A percentile compares a stretch with the other conserved stretches of the same genome.
These are phyloP conservation scores for Camelina sativa DNA, from an alignment of 345 rosid genomes.

Conservation along the genomic window DNA sequence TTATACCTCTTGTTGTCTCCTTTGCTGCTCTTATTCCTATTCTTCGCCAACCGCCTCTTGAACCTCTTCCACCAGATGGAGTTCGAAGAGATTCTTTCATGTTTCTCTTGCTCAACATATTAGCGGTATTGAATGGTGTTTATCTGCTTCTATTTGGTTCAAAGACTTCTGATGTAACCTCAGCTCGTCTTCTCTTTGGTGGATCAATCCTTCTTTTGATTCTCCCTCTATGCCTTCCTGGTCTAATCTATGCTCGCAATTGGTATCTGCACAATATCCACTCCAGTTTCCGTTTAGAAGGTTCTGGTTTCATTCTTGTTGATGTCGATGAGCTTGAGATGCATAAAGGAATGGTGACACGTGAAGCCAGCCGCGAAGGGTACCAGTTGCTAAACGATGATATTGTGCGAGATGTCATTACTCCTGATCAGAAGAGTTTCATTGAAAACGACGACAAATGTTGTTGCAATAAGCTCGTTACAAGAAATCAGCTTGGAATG, in stretches of 20 bases:
- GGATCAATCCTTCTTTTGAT: slow-evolving; percentile 78
- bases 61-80: slow-evolving; percentile 74
- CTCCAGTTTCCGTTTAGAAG: slow-evolving; percentile 62
- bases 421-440: slow-evolving; percentile 41
- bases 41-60: slow-evolving; percentile 82
- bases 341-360: slow-evolving; percentile 64
- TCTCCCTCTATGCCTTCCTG: slow-evolving; percentile 78
- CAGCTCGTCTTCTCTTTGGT: slow-evolving; percentile 60
- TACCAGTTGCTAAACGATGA: slow-evolving; percentile 42
- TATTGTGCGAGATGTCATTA: slow-evolving; percentile 11
- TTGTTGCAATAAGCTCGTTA: slow-evolving; percentile 56
- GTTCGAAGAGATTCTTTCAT: slow-evolving; percentile 72
- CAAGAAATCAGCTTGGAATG: slow-evolving; percentile 60
- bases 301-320: slow-evolving; percentile 75
- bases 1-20: slow-evolving; percentile 67
- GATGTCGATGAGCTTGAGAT: slow-evolving; percentile 84
- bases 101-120: slow-evolving; percentile 71
- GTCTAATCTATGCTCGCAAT: slow-evolving; percentile 70
- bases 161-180: slow-evolving; percentile 40
- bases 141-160: slow-evolving; percentile 81
- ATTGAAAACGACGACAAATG: slow-evolving; percentile 43
- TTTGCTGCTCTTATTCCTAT: slow-evolving; percentile 73
- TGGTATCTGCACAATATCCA: slow-evolving; percentile 73
- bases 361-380: slow-evolving; percentile 52
- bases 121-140: slow-evolving; percentile 74